These are phyloP conservation scores for Angophora floribunda DNA, from an alignment of 345 rosid genomes.

Conservation along the genomic window DNA sequence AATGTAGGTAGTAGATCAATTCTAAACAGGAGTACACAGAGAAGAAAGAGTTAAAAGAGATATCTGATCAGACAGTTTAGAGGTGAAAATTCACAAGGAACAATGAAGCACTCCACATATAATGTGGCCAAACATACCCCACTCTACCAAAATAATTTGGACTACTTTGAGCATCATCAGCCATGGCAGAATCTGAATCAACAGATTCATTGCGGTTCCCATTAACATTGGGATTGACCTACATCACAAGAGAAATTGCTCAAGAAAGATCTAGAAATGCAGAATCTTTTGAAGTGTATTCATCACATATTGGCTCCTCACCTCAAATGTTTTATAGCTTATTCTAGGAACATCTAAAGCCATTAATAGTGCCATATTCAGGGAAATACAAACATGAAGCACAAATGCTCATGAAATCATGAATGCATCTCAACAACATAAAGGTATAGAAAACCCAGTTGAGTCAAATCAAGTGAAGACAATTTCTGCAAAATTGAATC, in stretches of 20 bases:
- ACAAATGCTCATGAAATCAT: neutral
- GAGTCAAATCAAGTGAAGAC: neutral
- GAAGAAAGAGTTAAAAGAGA: neutral
- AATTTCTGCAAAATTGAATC: neutral
- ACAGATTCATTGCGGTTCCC: slow-evolving; percentile 34
- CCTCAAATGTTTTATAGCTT: neutral
- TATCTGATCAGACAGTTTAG: neutral
- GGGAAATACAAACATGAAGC: neutral
- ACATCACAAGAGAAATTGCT: neutral
- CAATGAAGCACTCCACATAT: neutral
- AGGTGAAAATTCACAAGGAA: neutral
- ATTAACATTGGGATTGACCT: slow-evolving; percentile 55
- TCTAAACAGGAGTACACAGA: slow-evolving; percentile 21
- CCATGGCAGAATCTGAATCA: slow-evolving; percentile 41
- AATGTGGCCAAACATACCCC: slow-evolving; percentile 21
- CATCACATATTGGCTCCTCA: neutral
- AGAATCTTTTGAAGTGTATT: neutral
- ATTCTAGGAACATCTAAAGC: neutral
- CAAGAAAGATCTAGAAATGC: neutral
- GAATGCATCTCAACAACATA: neutral
- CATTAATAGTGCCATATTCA: neutral
- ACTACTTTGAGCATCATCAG: slow-evolving; percentile 77
- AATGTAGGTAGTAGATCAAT: slow-evolving; percentile 89
- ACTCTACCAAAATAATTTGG: slow-evolving; percentile 33
- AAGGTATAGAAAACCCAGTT: neutral